phyloP scores from a whole-genome alignment of 2,329 filamentous ascomycete genomes.

The Trichoderma guizhouense region DNA sequence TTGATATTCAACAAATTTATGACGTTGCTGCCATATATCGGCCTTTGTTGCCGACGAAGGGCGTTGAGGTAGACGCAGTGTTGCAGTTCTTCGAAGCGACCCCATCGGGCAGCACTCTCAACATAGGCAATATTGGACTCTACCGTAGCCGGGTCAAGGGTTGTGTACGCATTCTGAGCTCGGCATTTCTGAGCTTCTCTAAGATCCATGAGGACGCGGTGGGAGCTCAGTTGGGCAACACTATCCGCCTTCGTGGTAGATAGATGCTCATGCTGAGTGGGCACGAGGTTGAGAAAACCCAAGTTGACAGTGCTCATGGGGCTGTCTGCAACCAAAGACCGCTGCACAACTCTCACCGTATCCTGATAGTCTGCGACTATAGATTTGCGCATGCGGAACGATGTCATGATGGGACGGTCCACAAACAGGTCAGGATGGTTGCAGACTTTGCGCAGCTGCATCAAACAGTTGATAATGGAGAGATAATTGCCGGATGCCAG shows the following conservation, averaged over 20 bases:
- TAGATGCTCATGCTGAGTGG: constrained; percentile 64
- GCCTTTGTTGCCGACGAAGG: constrained; percentile 73
- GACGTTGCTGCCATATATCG: constrained; percentile 78
- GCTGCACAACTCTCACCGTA: constrained; percentile 67
- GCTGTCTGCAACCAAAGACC: constrained; percentile 58
- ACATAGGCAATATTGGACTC: constrained; percentile 68
- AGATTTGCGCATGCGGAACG: constrained; percentile 84
- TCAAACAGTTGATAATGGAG: constrained; percentile 96
- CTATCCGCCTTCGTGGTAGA: constrained; percentile 53
- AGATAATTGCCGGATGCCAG: constrained; percentile 91
- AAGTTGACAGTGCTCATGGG: constrained; percentile 65
- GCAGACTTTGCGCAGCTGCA: constrained; percentile 96
- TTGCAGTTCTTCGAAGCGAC: constrained; percentile 73
- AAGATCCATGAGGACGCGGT: constrained; percentile 65
- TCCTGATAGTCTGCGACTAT: constrained; percentile 70
- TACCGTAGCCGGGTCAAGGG: constrained; percentile 63
- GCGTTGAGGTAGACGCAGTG: constrained; percentile 78
- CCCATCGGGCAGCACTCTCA: constrained; percentile 67
- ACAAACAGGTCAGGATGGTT: constrained; percentile 98
- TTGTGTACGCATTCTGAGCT: constrained; percentile 52
- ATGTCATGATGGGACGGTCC: constrained; percentile 93
- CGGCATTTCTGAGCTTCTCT: constrained; percentile 66
- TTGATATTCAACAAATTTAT: constrained; percentile 70
- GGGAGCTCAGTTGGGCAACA: constrained; percentile 66
- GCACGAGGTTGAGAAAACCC: constrained; percentile 75